Percentiles rank a stretch among this genome's conserved stretches.
Evolutionary conservation across 2,329 filamentous ascomycete species (phyloP).

Genomic region (Aureobasidium subglaciale): DNA sequence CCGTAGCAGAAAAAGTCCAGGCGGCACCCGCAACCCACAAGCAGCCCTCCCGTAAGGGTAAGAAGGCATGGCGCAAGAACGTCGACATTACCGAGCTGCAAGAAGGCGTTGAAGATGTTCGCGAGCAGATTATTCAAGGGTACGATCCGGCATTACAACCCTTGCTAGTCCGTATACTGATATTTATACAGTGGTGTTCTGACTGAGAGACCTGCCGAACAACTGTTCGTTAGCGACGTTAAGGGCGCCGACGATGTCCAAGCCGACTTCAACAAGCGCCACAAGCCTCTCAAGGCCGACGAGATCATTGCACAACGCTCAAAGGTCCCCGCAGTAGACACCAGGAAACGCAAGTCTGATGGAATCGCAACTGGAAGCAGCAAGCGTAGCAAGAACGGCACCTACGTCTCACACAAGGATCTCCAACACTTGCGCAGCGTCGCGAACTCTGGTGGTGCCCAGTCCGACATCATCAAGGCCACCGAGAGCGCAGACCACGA

Average conservation of each 20-base stretch:
- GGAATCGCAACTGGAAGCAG: slow-evolving; percentile 58
- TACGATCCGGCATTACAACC: slow-evolving; percentile 32
- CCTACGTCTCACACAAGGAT: slow-evolving; percentile 73
- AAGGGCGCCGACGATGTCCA: slow-evolving; percentile 61
- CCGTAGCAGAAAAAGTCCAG: neutral
- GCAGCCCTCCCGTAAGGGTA: slow-evolving; percentile 91
- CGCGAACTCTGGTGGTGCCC: slow-evolving; percentile 60
- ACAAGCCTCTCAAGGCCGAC: slow-evolving; percentile 79
- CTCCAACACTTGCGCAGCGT: slow-evolving; percentile 69
- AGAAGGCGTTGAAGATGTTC: slow-evolving; percentile 71
- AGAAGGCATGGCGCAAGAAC: slow-evolving; percentile 98
- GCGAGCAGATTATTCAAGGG: slow-evolving; percentile 88
- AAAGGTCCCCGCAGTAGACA: slow-evolving; percentile 68
- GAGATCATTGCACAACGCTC: slow-evolving; percentile 86
- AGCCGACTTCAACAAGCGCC: slow-evolving; percentile 57
- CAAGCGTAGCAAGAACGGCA: slow-evolving; percentile 71
- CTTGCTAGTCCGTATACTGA: neutral
- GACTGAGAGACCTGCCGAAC: slow-evolving; percentile 70
- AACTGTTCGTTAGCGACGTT: slow-evolving; percentile 80
- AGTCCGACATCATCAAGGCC: slow-evolving; percentile 40
- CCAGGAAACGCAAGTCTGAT: slow-evolving; percentile 66
- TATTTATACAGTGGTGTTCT: slow-evolving; percentile 62
- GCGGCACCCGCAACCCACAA: slow-evolving; percentile 69
- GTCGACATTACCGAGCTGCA: slow-evolving; percentile 86
- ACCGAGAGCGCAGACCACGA: slow-evolving; percentile 60